Evolutionary conservation across 345 rosid species (phyloP).

Genomic region (Gossypium turneri): DNA sequence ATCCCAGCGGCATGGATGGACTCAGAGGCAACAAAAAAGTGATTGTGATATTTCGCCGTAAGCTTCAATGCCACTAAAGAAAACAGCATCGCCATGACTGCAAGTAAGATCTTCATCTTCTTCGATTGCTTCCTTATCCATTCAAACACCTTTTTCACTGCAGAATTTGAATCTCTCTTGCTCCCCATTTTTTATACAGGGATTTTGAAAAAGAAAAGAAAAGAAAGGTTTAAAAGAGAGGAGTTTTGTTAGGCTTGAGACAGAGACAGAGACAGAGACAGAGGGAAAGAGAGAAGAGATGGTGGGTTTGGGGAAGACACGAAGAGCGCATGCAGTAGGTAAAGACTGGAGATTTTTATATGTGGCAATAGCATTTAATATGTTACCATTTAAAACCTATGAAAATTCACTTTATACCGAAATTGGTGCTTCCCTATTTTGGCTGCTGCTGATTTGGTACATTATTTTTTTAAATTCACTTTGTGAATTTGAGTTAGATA

Average conservation of each 20-base stretch:
- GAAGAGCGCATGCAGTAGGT: constrained; percentile 43
- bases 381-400: too few species aligned
- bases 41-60: constrained; percentile 29
- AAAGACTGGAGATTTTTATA: background rate
- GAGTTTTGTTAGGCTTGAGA: background rate
- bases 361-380: constrained; percentile 23
- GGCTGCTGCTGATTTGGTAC: background rate
- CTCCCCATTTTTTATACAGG: constrained; percentile 39
- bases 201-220: background rate
- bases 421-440: background rate
- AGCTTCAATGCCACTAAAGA: constrained; percentile 36
- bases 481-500: background rate
- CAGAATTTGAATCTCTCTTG: constrained; percentile 36
- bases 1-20: constrained; percentile 61
- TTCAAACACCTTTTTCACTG: constrained; percentile 31
- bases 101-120: constrained; percentile 46
- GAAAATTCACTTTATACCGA: background rate
- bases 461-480: too few species aligned
- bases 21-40: constrained; percentile 63
- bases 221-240: background rate
- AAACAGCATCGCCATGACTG: constrained; percentile 21
- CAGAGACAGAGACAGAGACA: background rate
- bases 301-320: constrained; percentile 38
- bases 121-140: constrained; percentile 48
- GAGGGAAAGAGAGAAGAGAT: background rate